Evolutionary conservation across 257 asterid genomes (phyloP).

Genomic region (Solanum medicagineum): DNA sequence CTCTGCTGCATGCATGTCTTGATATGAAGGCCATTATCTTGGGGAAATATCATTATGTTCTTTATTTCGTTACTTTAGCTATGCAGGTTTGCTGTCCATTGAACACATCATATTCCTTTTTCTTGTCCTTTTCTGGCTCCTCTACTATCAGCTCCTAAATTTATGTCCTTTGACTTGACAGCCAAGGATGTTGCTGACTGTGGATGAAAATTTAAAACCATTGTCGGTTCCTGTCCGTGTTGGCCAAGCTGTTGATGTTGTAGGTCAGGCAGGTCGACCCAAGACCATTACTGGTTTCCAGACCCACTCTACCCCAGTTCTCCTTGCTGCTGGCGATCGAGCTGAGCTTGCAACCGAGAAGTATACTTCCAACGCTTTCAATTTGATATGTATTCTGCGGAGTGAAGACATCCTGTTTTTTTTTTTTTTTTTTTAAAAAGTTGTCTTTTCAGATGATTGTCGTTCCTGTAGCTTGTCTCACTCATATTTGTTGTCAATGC

Average conservation of each 20-base stretch:
- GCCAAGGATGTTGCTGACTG: conserved; percentile 96
- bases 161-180: conserved; percentile 3
- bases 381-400: not conserved
- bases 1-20: conserved; percentile 58
- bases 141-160: not conserved
- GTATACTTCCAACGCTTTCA: conserved; percentile 17
- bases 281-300: conserved; percentile 95
- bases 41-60: conserved; percentile 62
- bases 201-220: conserved; percentile 84
- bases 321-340: conserved; percentile 85
- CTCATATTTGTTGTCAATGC: not conserved
- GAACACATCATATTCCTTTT: not conserved
- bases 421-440: too few species aligned
- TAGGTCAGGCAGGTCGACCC: conserved; percentile 95
- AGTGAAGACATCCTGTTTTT: too few species aligned
- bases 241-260: conserved; percentile 96
- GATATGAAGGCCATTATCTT: conserved; percentile 64
- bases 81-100: conserved; percentile 38
- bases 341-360: conserved; percentile 97
- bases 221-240: conserved; percentile 88
- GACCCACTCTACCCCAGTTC: conserved; percentile 94
- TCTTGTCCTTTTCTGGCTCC: not conserved
- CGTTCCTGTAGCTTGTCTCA: not conserved
- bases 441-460: not conserved
- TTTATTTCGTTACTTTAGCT: conserved; percentile 60